A percentile compares a stretch with the other conserved stretches of the same genome.
These are phyloP conservation scores for Penicillium sclerotiorum DNA, from an alignment of 2,329 filamentous ascomycete species.

Conservation along the genomic window DNA sequence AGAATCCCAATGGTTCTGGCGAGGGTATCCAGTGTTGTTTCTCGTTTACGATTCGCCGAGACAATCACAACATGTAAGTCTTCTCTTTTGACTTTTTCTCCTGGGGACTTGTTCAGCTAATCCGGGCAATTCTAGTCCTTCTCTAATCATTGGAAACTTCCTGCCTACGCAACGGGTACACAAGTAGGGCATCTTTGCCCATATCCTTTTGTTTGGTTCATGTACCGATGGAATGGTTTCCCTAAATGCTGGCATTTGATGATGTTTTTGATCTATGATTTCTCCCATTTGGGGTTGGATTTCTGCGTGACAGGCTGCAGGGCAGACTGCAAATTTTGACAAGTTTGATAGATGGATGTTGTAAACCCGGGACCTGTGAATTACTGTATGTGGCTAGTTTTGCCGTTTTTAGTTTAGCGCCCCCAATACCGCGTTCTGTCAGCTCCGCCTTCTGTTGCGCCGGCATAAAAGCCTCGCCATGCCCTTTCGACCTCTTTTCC, in stretches of 20 bases:
- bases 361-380: constrained; percentile 14
- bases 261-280: constrained; percentile 18
- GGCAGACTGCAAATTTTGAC: background rate
- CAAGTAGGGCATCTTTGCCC: constrained; percentile 28
- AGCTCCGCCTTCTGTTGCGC: constrained; percentile 5
- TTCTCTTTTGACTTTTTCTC: background rate
- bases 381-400: constrained; percentile 13
- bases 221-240: background rate
- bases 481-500: constrained; percentile 5
- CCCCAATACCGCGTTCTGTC: constrained; percentile 13
- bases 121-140: constrained; percentile 64
- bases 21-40: constrained; percentile 90
- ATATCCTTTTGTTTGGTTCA: background rate
- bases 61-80: constrained; percentile 93
- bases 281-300: constrained; percentile 15
- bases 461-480: constrained; percentile 9
- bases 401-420: constrained; percentile 11
- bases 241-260: constrained; percentile 7
- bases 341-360: too few relatives aligned
- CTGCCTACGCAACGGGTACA: constrained; percentile 74
- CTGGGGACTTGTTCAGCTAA: background rate
- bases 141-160: constrained; percentile 95
- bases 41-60: constrained; percentile 92
- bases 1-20: constrained; percentile 74
- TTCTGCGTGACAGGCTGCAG: constrained; percentile 5